These are phyloP conservation scores for Fusarium albosuccineum DNA, from an alignment of 2,329 filamentous ascomycete species.

Conservation along the genomic window DNA sequence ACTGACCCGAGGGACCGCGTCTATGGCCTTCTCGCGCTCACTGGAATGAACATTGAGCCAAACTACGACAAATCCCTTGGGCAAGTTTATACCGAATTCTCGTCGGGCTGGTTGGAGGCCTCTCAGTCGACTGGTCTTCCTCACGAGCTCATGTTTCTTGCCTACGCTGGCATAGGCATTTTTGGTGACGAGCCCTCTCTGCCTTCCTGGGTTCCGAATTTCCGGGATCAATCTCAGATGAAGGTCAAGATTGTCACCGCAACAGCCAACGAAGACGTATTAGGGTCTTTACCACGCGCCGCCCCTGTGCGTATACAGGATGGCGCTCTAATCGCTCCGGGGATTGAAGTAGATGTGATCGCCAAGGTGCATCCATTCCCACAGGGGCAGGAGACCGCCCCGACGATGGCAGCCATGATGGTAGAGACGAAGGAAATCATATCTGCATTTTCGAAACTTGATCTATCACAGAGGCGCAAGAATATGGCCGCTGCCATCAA, in stretches of 20 bases:
- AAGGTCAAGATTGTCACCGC: neutral
- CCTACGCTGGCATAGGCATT: neutral
- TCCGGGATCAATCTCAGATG: neutral
- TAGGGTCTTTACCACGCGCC: neutral
- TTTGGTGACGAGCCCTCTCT: neutral
- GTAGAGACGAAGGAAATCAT: neutral
- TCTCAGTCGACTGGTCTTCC: neutral
- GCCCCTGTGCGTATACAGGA: neutral
- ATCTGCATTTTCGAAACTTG: neutral
- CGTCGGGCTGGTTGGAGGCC: neutral
- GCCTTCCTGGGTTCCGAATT: conserved; percentile 1
- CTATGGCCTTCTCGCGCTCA: neutral
- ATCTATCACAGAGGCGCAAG: too few relatives aligned
- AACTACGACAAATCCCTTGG: neutral
- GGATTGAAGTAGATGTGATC: neutral
- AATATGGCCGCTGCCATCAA: neutral
- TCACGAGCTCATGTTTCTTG: neutral
- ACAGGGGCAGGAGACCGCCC: neutral
- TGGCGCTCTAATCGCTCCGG: neutral
- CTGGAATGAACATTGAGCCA: neutral
- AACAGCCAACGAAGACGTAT: neutral
- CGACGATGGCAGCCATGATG: neutral
- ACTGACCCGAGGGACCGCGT: neutral
- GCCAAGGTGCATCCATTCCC: neutral
- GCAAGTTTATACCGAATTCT: neutral